phyloP scores from a whole-genome alignment of 257 asterid genomes.

The Ligustrum vulgare region DNA sequence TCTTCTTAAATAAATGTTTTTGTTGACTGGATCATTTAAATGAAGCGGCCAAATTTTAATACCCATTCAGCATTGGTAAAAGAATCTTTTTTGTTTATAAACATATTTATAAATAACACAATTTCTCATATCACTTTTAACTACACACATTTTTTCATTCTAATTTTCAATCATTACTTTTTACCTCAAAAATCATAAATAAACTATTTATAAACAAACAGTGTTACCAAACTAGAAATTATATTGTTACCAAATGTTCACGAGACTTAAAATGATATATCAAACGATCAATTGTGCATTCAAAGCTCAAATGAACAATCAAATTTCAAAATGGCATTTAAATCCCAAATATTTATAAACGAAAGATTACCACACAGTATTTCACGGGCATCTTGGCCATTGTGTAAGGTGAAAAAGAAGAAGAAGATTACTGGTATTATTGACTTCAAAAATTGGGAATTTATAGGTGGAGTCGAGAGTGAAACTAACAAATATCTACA shows the following conservation, averaged over 20 bases:
- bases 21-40: too few species aligned
- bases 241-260: neutral
- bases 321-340: neutral
- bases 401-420: neutral
- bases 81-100: too few species aligned
- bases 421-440: neutral
- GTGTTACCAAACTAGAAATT: too few species aligned
- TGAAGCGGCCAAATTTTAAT: too few species aligned
- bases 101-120: too few species aligned
- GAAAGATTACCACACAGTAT: conserved; percentile 55
- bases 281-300: neutral
- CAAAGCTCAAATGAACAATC: neutral
- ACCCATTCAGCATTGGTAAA: too few species aligned
- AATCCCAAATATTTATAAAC: neutral
- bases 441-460: neutral
- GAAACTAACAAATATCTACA: neutral
- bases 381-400: conserved; percentile 61
- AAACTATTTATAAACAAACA: too few species aligned
- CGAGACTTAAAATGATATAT: neutral
- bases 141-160: too few species aligned
- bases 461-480: neutral
- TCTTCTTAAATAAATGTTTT: too few species aligned
- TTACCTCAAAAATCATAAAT: too few species aligned
- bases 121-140: too few species aligned
- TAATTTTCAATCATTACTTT: too few species aligned